A percentile compares a stretch with the other conserved stretches of the same genome.
Evolutionary conservation across 225 moss, liverwort and hornwort genomes (phyloP).

Genomic region (Marchantia polymorpha): DNA sequence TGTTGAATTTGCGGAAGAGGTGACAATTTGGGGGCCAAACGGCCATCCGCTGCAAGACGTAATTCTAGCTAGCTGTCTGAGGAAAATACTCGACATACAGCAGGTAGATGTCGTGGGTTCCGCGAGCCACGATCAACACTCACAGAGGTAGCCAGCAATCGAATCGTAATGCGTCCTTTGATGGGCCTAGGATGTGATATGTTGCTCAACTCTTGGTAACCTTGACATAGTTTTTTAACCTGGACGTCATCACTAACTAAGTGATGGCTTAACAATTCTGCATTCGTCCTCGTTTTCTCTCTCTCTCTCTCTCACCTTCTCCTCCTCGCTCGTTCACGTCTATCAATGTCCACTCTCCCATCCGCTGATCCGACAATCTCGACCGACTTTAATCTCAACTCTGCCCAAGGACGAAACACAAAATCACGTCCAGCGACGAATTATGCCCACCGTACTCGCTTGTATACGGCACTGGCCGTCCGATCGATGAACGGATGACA

Average conservation of each 20-base stretch:
- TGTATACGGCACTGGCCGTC: no score
- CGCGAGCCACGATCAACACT: background rate
- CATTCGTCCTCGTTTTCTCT: background rate
- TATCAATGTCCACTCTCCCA: no score
- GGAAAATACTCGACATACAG: background rate
- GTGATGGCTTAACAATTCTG: conserved; percentile 4
- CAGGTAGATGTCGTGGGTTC: background rate
- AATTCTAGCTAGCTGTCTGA: conserved; percentile 14
- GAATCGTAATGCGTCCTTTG: background rate
- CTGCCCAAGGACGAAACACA: no score
- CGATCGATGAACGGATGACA: no score
- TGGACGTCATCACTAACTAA: background rate
- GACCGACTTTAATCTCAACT: no score
- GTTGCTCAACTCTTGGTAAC: background rate
- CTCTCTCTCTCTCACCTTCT: background rate
- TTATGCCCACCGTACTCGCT: no score
- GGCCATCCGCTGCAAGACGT: conserved; percentile 1
- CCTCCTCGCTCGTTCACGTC: no score
- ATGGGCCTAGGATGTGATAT: conserved; percentile 9
- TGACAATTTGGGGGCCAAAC: background rate
- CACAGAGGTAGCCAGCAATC: background rate
- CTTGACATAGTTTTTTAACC: conserved; percentile 10
- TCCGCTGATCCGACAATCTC: no score
- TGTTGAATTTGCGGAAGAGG: conserved; percentile 12
- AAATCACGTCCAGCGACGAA: no score